Evolutionary conservation across 768 basidiomycete genomes (phyloP), one percentile per base, ranked within the genome.

Genomic region (Hygrophorus russula): DNA sequence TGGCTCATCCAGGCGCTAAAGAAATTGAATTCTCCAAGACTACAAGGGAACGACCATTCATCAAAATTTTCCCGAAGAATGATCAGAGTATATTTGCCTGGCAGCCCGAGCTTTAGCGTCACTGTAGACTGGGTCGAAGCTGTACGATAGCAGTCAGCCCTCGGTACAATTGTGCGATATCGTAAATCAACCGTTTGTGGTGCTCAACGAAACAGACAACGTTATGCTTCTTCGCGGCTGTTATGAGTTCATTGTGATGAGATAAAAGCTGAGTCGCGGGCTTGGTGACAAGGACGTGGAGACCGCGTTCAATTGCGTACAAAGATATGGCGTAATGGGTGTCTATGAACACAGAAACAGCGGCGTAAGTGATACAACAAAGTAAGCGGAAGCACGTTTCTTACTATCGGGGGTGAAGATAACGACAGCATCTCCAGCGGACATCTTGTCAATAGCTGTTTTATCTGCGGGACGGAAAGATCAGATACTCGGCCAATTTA

Each of bases 1-100:
- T 94, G 92, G 56, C 86, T 90, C 92, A 96, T 96, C 89, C 92
- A 94, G 30, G 90, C 87, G 52, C 69, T 87, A 76, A 91, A 94
- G 64, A 90, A 94, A 65, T 92, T 94, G 67, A 92, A 90, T 61
- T 93, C 88, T 28, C 91, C 89, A 18, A 93, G 70, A 5, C 73
- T 24, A 7, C 24, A 24, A 24, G 7, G 24, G 24, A 24, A 24
- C 24, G 24, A 7, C 4, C 7, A 7, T 24, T 3, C 7, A 24
- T 24, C 24, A 24, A 24, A 3, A 3, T 24, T 24, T 24, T 3
- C 7, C 3, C 24, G 24, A 24, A 3, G 7, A 24, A 24, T 24
- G 24, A 24, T 7, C 24, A 7, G 24, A 24, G 24, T 7, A 24
- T 7, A 24, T 24, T 24, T 24, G 24, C 24, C 24, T 63, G 19